Evolutionary conservation across 371 early-diverging fungal genomes (phyloP).

Genomic region (Coemansia sp.): DNA sequence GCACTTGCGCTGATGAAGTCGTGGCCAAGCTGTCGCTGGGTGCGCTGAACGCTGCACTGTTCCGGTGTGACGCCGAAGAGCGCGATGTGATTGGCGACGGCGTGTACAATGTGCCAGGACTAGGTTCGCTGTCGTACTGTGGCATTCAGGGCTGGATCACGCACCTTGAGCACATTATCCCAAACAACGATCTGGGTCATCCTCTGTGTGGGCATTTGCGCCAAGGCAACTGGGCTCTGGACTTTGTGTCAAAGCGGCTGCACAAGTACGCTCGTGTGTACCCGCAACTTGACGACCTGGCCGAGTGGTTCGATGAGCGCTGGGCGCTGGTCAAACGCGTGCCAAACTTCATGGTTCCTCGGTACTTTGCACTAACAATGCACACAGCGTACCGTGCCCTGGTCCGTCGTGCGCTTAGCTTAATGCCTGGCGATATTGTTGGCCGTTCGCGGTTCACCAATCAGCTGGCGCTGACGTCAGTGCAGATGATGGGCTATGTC

Average conservation of each 20-base stretch:
- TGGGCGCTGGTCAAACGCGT: conserved; percentile 65
- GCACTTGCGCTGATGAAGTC: conserved; percentile 49
- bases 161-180: conserved; percentile 60
- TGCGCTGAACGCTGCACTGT: conserved; percentile 81
- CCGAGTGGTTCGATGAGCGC: conserved; percentile 74
- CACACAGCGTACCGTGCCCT: conserved; percentile 75
- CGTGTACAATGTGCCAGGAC: conserved; percentile 81
- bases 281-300: conserved; percentile 57
- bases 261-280: conserved; percentile 56
- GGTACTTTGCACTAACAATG: conserved; percentile 85
- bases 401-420: conserved; percentile 57
- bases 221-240: conserved; percentile 87
- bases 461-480: conserved; percentile 71
- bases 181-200: conserved; percentile 87
- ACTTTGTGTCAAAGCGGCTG: conserved; percentile 77
- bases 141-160: conserved; percentile 92
- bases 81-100: conserved; percentile 71
- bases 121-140: conserved; percentile 79
- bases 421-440: conserved; percentile 64
- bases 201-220: conserved; percentile 87
- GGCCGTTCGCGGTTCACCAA: conserved; percentile 67
- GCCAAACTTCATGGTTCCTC: conserved; percentile 84
- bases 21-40: conserved; percentile 57
- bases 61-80: conserved; percentile 85
- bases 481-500: conserved; percentile 78